Evolutionary conservation across 2,329 filamentous ascomycete genomes (phyloP).

Genomic region (Scorias spongiosa): DNA sequence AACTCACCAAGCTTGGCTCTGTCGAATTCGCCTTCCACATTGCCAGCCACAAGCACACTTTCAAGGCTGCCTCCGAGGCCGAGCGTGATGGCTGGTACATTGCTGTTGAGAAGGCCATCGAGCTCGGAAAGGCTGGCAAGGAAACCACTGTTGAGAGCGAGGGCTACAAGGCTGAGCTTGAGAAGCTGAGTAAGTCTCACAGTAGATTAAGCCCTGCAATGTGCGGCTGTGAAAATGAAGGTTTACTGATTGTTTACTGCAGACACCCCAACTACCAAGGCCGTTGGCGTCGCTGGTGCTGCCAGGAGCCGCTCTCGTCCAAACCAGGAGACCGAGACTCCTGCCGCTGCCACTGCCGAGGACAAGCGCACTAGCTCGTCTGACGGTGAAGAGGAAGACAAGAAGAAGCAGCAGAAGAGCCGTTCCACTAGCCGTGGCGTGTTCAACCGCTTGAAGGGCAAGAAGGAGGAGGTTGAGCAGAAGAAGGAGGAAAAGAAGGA

Average conservation of each 20-base stretch:
- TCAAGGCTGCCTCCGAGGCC: constrained; percentile 60
- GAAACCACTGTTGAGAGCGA: constrained; percentile 61
- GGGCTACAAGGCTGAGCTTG: constrained; percentile 73
- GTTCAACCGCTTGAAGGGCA: constrained; percentile 42
- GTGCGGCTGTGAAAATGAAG: not conserved
- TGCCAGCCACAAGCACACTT: constrained; percentile 80
- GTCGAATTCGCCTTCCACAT: constrained; percentile 77
- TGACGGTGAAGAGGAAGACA: constrained; percentile 26
- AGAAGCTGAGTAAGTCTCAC: constrained; percentile 46
- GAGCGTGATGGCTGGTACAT: constrained; percentile 90
- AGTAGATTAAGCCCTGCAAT: not conserved
- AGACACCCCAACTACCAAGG: constrained; percentile 16
- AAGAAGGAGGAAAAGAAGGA: constrained; percentile 31
- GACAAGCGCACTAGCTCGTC: constrained; percentile 24
- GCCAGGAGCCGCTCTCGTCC: constrained; percentile 22
- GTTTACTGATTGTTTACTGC: not conserved
- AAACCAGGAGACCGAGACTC: constrained; percentile 31
- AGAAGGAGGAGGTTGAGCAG: constrained; percentile 40
- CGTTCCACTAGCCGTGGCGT: constrained; percentile 44
- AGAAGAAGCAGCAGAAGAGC: constrained; percentile 40
- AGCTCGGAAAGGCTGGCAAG: constrained; percentile 71
- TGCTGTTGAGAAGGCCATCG: constrained; percentile 66
- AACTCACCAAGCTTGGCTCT: constrained; percentile 59
- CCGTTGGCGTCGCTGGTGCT: constrained; percentile 18
- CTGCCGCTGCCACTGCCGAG: constrained; percentile 22